Percentiles rank a stretch among this genome's conserved stretches.
phyloP scores from a whole-genome alignment of 208 protist genomes.

The Trypanosoma cruzi region DNA sequence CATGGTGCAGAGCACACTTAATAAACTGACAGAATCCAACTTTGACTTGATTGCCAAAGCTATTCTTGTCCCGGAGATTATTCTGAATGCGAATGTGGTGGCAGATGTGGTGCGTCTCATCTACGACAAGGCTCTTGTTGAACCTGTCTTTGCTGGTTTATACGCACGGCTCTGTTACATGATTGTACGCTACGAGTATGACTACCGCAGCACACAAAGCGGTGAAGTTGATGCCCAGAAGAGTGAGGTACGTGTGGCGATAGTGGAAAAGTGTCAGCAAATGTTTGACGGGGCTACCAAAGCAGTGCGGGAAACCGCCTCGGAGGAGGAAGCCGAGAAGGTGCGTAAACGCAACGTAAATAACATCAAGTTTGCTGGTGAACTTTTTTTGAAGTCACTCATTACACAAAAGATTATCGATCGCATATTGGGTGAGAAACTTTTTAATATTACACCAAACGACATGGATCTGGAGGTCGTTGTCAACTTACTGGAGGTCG shows the following conservation, averaged over 20 bases:
- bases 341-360: conserved; percentile 85
- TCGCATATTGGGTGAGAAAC: conserved; percentile 37
- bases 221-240: neutral
- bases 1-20: conserved; percentile 76
- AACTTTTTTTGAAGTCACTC: conserved; percentile 80
- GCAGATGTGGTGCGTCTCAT: conserved; percentile 76
- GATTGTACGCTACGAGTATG: conserved; percentile 80
- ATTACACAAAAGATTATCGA: conserved; percentile 72
- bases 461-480: conserved; percentile 85
- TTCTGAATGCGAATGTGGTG: conserved; percentile 66
- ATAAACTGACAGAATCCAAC: conserved; percentile 90
- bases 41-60: conserved; percentile 72
- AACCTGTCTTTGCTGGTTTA: conserved; percentile 87
- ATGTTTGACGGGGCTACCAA: conserved; percentile 22
- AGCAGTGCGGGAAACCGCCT: neutral
- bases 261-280: conserved; percentile 33
- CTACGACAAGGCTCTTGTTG: conserved; percentile 85
- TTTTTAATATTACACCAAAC: conserved; percentile 29
- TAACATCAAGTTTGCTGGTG: conserved; percentile 92
- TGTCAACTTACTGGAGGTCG: conserved; percentile 79
- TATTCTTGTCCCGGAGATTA: conserved; percentile 67
- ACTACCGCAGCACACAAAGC: conserved; percentile 26
- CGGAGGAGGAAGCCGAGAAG: conserved; percentile 60
- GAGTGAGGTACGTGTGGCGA: conserved; percentile 27
- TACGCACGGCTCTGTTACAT: conserved; percentile 81